Evolutionary conservation across 768 basidiomycete species (phyloP).

Genomic region (Gloeostereum incarnatum): DNA sequence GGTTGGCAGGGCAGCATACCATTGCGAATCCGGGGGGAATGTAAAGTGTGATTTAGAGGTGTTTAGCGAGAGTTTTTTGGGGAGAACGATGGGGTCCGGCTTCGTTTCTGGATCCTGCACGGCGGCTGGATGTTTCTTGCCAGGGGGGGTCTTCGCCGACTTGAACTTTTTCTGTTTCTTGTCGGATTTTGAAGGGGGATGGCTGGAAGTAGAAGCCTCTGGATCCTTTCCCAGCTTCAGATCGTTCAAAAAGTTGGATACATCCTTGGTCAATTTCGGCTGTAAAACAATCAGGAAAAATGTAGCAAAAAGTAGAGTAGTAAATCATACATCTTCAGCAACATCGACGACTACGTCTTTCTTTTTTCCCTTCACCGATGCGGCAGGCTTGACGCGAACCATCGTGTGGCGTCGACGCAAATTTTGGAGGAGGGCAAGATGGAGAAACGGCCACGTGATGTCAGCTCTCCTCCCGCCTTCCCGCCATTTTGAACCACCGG

Average conservation of each 20-base stretch:
- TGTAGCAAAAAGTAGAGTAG: too few species aligned
- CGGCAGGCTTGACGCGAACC: too few species aligned
- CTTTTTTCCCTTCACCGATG: too few species aligned
- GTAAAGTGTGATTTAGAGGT: slow-evolving; percentile 29
- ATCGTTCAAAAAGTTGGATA: slow-evolving; percentile 34
- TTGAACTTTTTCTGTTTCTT: background rate
- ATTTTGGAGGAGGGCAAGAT: too few species aligned
- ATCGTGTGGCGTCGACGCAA: too few species aligned
- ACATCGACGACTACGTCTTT: too few species aligned
- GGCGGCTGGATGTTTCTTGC: background rate
- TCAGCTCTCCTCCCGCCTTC: too few species aligned
- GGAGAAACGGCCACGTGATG: too few species aligned
- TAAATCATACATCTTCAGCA: too few species aligned
- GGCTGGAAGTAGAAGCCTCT: too few species aligned
- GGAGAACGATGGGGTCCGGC: slow-evolving; percentile 19
- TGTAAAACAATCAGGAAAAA: slow-evolving; percentile 10
- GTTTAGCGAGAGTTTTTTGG: slow-evolving; percentile 24
- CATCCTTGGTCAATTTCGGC: slow-evolving; percentile 33
- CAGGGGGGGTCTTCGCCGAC: slow-evolving; percentile 2
- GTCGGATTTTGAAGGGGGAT: background rate
- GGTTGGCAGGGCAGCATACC: slow-evolving; percentile 41
- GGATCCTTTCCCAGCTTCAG: slow-evolving; percentile 15
- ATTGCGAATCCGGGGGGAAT: slow-evolving; percentile 34
- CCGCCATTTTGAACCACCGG: too few species aligned
- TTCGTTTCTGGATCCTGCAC: slow-evolving; percentile 8